Evolutionary conservation across 805 yeast genomes (phyloP).

Genomic region (Pichia scutulata): DNA sequence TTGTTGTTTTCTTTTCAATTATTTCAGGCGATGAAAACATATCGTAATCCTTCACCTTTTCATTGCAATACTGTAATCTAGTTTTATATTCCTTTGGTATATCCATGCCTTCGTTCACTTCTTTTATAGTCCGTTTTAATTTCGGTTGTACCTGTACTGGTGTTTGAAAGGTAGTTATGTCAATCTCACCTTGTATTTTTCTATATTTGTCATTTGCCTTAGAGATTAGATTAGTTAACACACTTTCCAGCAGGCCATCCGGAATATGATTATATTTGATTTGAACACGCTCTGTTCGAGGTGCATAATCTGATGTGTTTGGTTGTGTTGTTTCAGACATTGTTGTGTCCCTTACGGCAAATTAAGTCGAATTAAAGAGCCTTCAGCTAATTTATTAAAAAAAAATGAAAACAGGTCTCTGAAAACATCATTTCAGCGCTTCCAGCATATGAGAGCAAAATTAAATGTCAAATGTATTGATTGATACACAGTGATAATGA

Average conservation of each 20-base stretch:
- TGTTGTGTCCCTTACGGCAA: neutral
- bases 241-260: slow-evolving; percentile 1
- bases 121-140: neutral
- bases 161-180: neutral
- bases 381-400: too few species aligned
- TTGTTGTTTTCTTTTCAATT: neutral
- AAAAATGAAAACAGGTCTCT: too few species aligned
- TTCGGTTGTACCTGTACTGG: neutral
- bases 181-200: slow-evolving; percentile 5
- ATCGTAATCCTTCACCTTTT: neutral
- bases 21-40: neutral
- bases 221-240: slow-evolving; percentile 1
- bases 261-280: slow-evolving; percentile 1
- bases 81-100: neutral
- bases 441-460: too few species aligned
- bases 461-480: too few species aligned
- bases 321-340: neutral
- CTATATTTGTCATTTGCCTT: slow-evolving; percentile 1
- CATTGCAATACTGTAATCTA: neutral
- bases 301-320: neutral
- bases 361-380: too few species aligned
- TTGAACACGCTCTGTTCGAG: neutral
- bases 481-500: too few species aligned
- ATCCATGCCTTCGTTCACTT: neutral
- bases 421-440: neutral